Base-by-base conservation (phyloP, 129 eudicot species). In the Arctium lappa region DNA sequence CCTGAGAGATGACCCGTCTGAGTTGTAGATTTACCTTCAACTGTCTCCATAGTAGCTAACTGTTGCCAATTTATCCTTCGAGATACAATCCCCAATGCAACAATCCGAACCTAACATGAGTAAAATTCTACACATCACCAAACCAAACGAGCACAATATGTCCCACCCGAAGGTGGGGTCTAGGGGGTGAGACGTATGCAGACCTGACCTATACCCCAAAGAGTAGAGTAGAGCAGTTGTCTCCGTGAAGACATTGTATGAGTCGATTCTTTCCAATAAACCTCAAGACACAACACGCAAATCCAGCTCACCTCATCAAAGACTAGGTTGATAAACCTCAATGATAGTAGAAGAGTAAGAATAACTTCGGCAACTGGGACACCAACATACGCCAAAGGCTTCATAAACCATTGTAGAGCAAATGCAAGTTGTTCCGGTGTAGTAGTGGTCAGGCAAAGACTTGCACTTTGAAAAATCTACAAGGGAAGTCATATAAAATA, bases 401-500 rank as follows among this genome's bases (percentile, higher is more conserved):
- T 89, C 85, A 93, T 85, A 83, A 88, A 93, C 99, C 99, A 93
- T 73, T 88, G 92, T 80, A 95, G 82, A 60, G 97, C 92, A 81
- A 88, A 91, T 48, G 97, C 99, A 34, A 95, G 92, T 86, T 95
- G 97, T 91, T 95, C 98, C 2, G 98, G 91, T 6, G 94, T 88
- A 42, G 99, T 95, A 48, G 95, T 87, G 30, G 97, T 80, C 75
- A 93, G 80, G 88, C 97, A 95, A 71, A 95, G 93, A 88, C 99
- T 95, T 44, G 98, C 98, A 85, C 98, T 95, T 91, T 93, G 98
- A 66, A 95, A 95, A 77, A 95, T 88, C 98, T 93, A 79, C 71
- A 68, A 85, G 27, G 27, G 27, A 22, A 22, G 27, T 22, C 27
- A 22, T 15, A 31, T 13, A 42, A 81, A 44, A 73, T n/a, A 50